phyloP scores from a whole-genome alignment of 495 filamentous ascomycete genomes.

The Xylaria sp. region DNA sequence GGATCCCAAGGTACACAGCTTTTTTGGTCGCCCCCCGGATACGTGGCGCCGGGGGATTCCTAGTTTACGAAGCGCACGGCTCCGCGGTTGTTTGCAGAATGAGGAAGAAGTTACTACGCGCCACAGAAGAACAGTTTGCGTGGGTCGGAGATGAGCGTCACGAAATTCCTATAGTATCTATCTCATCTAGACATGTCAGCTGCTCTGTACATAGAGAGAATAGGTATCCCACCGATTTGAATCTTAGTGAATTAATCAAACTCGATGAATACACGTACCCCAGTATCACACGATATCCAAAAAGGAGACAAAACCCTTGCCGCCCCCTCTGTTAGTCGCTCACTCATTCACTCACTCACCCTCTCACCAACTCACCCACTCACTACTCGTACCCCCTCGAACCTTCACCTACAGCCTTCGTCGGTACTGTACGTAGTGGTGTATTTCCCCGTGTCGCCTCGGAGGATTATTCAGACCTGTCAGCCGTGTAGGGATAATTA shows the following conservation, averaged over 20 bases:
- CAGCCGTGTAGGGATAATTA: constrained; percentile 38
- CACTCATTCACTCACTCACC: background rate
- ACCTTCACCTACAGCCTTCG: background rate
- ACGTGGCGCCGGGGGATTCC: constrained; percentile 9
- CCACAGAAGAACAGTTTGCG: too few species aligned
- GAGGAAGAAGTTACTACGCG: background rate
- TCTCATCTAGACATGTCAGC: background rate
- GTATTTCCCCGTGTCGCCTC: constrained; percentile 12
- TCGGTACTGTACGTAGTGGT: too few species aligned
- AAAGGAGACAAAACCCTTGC: background rate
- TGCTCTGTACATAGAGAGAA: background rate
- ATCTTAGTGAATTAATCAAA: background rate
- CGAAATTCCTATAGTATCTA: too few species aligned
- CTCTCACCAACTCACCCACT: constrained; percentile 7
- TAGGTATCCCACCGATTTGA: background rate
- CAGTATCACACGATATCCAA: background rate
- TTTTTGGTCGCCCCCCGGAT: background rate
- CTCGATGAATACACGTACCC: background rate
- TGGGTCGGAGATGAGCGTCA: too few species aligned
- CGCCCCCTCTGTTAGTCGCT: too few species aligned
- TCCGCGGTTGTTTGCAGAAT: background rate
- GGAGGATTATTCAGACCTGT: constrained; percentile 22
- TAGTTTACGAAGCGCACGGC: background rate
- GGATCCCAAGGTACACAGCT: background rate
- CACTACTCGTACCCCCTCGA: constrained; percentile 7